Evolutionary conservation across 306 rosid genomes (phyloP).

Genomic region (Chamaecrista fasciculata): DNA sequence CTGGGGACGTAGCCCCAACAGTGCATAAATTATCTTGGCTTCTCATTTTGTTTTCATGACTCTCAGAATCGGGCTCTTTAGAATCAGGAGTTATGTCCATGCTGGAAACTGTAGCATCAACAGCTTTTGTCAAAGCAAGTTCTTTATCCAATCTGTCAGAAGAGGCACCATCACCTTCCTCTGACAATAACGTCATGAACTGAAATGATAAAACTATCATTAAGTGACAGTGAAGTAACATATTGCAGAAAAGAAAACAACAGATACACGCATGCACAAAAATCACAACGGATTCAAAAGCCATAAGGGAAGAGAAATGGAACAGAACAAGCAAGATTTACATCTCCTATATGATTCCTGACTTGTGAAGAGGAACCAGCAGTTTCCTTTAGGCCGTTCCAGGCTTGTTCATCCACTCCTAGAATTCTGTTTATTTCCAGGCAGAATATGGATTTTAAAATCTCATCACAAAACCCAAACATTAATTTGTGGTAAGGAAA

Average conservation of each 20-base stretch:
- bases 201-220: slow-evolving; percentile 34
- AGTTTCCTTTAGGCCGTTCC: slow-evolving; percentile 49
- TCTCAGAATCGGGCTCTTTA: slow-evolving; percentile 35
- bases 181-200: slow-evolving; percentile 73
- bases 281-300: background rate
- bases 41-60: slow-evolving; percentile 39
- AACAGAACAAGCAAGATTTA: slow-evolving; percentile 26
- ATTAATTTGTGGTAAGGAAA: background rate
- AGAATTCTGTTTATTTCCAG: slow-evolving; percentile 38
- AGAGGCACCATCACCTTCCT: slow-evolving; percentile 48
- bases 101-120: slow-evolving; percentile 49
- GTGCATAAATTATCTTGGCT: background rate
- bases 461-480: slow-evolving; percentile 11
- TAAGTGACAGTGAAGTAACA: background rate
- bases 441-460: background rate
- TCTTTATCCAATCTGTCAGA: slow-evolving; percentile 53
- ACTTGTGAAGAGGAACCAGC: slow-evolving; percentile 50
- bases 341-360: slow-evolving; percentile 47
- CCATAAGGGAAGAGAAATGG: background rate
- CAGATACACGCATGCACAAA: background rate
- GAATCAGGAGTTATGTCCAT: slow-evolving; percentile 41
- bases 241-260: background rate
- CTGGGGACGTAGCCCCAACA: slow-evolving; percentile 30
- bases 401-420: slow-evolving; percentile 49
- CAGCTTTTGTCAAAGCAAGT: slow-evolving; percentile 60